Evolutionary conservation across 2,329 filamentous ascomycete genomes (phyloP), one percentile per base, ranked within the genome.

Genomic region (Beauveria sp.): DNA sequence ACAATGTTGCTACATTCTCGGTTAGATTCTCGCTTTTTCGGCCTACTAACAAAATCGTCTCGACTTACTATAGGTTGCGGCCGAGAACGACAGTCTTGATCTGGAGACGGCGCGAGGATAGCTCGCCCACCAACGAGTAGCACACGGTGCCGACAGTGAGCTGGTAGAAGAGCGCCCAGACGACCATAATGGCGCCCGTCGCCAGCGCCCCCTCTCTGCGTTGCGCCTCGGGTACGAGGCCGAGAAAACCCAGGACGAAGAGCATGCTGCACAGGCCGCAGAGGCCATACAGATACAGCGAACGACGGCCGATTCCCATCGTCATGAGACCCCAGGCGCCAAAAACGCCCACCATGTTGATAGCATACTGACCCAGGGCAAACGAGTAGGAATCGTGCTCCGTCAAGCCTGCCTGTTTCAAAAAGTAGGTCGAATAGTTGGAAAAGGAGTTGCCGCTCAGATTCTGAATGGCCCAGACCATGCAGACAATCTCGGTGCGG

Each of bases 61-160:
- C 30, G 40, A 76, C 80, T 73, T 72, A 83, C 81, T 89, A 90
- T 51, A 91, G 77, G 67, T 91, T 90, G 60, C 92, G 88, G 1
- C 89, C 91, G 2, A 96, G 82, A 1, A 95, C 92, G 24, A 96
- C 89, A 0, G 93, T 96, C 79, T 96, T 96, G 78, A 96, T 93
- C 70, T 93, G 89, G 40, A 97, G 81, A 2, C 92, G 84, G 16
- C 90, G 85, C 0, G 91, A 91, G 0, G 91, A 92, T 24, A 96
- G 75, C 72, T 96, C 92, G 1, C 89, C 85, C 5, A 96, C 92
- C 12, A 96, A 83, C 0, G 91, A 95, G 76, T 96, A 96, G 74
- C 89, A 91, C 8, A 96, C 91, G 0, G 92, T 95, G 45, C 92
- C 92, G 54, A 96, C 91, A 0, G 90, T 90, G 53, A 93, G 80